Evolutionary conservation across 2,329 filamentous ascomycete genomes (phyloP).

Genomic region (Hyphodiscus sp.): DNA sequence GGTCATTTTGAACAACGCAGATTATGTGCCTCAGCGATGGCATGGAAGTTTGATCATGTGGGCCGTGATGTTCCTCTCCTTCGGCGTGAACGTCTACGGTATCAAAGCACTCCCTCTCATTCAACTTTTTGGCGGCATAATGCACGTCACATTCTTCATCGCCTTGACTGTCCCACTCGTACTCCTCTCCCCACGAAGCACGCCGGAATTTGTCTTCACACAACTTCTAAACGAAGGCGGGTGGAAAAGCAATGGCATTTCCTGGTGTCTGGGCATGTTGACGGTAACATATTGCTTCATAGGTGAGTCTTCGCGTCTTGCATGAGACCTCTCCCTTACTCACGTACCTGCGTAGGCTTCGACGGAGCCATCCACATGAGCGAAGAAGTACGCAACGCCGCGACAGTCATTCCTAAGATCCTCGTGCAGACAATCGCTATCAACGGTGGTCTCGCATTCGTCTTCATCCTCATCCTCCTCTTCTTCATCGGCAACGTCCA

Average conservation of each 20-base stretch:
- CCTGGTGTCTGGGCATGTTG: conserved; percentile 31
- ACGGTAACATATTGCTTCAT: conserved; percentile 15
- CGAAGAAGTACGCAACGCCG: conserved; percentile 12
- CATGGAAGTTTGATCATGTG: conserved; percentile 34
- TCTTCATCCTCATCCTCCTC: conserved; percentile 28
- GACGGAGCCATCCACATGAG: conserved; percentile 30
- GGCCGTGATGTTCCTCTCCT: neutral
- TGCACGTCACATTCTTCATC: conserved; percentile 39
- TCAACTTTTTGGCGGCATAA: conserved; percentile 34
- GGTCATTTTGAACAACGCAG: conserved; percentile 26
- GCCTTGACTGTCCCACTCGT: conserved; percentile 34
- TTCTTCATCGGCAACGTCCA: conserved; percentile 31
- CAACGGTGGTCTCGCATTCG: conserved; percentile 36
- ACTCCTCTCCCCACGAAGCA: conserved; percentile 12
- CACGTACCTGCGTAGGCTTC: conserved; percentile 1
- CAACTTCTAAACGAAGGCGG: conserved; percentile 24
- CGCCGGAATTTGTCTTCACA: conserved; percentile 22
- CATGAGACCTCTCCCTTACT: neutral
- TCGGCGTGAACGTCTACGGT: conserved; percentile 1
- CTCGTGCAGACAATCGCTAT: neutral
- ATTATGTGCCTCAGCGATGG: conserved; percentile 33
- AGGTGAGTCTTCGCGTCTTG: conserved; percentile 10
- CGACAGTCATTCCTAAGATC: neutral
- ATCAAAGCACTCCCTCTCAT: conserved; percentile 1
- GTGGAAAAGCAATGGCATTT: conserved; percentile 27